Evolutionary conservation across 139 green algal species (phyloP), one percentile per base, ranked within the genome.

Genomic region (Mesotaenium endlicherianum): DNA sequence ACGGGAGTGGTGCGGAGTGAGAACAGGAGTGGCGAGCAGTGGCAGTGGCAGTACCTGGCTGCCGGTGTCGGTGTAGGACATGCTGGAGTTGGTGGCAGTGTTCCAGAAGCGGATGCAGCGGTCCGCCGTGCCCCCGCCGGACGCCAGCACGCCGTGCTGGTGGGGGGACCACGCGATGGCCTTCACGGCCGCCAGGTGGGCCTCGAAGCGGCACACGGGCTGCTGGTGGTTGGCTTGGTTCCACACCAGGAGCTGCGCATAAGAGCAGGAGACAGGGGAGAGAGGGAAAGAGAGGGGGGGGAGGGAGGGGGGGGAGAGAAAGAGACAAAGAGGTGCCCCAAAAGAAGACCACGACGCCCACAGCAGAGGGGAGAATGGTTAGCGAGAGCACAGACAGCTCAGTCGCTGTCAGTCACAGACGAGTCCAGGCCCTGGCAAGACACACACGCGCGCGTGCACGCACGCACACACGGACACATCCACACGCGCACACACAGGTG

Each of bases 81-180:
- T 58, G 0, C 88, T 55, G 5, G 85, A 86, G 47, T 90, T 90
- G 8, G 91, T 97, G 55, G 89, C 88, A 2, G 95, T 98, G 91
- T 97, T 98, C 95, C 95, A 99, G 81, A 99, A 98, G 38, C 93
- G 92, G 44, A 99, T 97, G 91, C 92, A 96, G 60, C 95, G 87
- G 88, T 99, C 96, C 3, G 95, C 96, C 3, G 96, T 98, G 75
- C 96, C 96, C n/a, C 95, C 96, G 1, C 96, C 96, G 30, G 87
- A 94, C 1, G 94, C 95, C 34, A 99, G 92, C 82, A 99, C 84
- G 41, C 96, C 94, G 75, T 98, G 95, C 89, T 97, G 93, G 90
- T 99, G 96, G 0, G 96, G 96, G 8, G 93, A 97, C 96, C 96
- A 99, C 0, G 95, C 93, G 59, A 99, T 97, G 39, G 95, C 96